phyloP scores from a whole-genome alignment of 345 rosid genomes.

The Camelina neglecta region DNA sequence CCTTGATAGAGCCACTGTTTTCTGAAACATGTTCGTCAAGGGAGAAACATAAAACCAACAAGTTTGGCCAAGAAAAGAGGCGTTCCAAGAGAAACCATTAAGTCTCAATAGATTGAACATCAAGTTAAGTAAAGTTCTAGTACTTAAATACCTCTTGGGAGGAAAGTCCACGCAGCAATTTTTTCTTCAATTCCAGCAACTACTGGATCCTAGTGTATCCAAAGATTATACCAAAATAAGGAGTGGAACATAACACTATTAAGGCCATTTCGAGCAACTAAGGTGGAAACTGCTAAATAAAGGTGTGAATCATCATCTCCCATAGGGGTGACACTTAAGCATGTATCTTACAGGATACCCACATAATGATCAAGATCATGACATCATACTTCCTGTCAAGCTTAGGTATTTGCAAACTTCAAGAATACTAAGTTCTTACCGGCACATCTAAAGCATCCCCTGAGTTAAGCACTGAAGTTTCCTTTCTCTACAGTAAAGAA shows the following conservation, averaged over 20 bases:
- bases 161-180: slow-evolving; percentile 86
- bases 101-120: slow-evolving; percentile 5
- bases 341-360: neutral
- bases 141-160: slow-evolving; percentile 68
- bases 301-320: slow-evolving; percentile 5
- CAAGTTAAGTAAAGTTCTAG: neutral
- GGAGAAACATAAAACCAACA: slow-evolving; percentile 14
- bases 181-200: slow-evolving; percentile 72
- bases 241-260: neutral
- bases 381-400: neutral
- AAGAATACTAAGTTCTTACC: slow-evolving; percentile 25
- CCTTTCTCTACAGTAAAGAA: neutral
- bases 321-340: neutral
- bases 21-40: slow-evolving; percentile 48
- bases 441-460: slow-evolving; percentile 32
- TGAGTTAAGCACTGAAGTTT: slow-evolving; percentile 34
- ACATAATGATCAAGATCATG: slow-evolving; percentile 12
- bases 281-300: neutral
- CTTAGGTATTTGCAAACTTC: neutral
- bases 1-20: slow-evolving; percentile 56
- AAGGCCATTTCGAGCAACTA: neutral
- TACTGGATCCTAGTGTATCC: slow-evolving; percentile 58
- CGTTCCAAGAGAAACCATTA: slow-evolving; percentile 9
- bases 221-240: neutral
- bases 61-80: neutral